Evolutionary conservation across 345 rosid genomes (phyloP).

Genomic region (Eucalyptus melliodora): DNA sequence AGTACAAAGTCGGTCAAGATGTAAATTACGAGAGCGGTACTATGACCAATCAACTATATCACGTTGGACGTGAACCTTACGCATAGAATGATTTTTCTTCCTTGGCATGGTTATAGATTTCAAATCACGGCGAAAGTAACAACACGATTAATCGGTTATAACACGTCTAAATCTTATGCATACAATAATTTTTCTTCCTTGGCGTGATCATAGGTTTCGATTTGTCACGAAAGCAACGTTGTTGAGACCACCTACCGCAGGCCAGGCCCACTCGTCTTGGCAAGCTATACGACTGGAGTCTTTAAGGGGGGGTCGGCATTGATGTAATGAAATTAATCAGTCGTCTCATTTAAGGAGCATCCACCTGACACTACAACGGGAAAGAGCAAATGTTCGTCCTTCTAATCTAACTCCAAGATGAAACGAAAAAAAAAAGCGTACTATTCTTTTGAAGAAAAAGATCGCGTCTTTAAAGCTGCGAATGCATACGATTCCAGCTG

Average conservation of each 20-base stretch:
- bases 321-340: not conserved
- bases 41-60: not conserved
- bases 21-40: not conserved
- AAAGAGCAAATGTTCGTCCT: not conserved
- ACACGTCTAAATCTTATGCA: not conserved
- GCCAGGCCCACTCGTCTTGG: not conserved
- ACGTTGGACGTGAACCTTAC: not conserved
- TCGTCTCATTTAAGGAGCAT: not conserved
- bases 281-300: not conserved
- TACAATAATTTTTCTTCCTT: not conserved
- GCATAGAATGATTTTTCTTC: not conserved
- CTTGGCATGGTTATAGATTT: not conserved
- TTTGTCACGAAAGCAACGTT: not conserved
- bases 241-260: not conserved
- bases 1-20: not conserved
- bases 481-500: not conserved
- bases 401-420: not conserved
- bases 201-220: not conserved
- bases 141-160: not conserved
- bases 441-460: not conserved
- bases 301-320: not conserved
- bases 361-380: not conserved
- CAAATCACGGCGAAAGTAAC: not conserved
- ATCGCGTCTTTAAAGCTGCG: not conserved
- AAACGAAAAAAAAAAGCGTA: not conserved